Conservation (phyloP, 129 eudicot genomes). For the Tagetes erecta region DNA sequence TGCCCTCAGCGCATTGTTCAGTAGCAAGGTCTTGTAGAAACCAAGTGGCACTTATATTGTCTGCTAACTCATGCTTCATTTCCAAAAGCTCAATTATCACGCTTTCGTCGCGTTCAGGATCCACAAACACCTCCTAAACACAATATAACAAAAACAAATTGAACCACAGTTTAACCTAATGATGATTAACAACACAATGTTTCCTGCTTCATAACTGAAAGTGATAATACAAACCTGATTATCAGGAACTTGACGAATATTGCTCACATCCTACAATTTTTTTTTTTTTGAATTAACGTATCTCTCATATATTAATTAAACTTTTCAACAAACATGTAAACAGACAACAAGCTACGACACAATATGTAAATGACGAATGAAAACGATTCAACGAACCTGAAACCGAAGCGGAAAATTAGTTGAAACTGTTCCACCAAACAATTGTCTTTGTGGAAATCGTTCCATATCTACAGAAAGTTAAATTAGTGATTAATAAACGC, state of each 20-base stretch:
- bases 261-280: constrained; percentile 66
- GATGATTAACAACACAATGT: background rate
- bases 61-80: constrained; percentile 68
- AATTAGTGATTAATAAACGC: background rate
- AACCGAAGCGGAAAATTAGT: constrained; percentile 70
- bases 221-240: constrained; percentile 60
- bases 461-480: constrained; percentile 36
- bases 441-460: constrained; percentile 39
- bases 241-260: constrained; percentile 87
- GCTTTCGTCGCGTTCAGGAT: constrained; percentile 81
- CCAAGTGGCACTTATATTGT: constrained; percentile 86
- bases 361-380: too few species aligned
- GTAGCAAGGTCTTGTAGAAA: constrained; percentile 89
- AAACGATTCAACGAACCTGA: constrained; percentile 43
- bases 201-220: background rate
- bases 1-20: constrained; percentile 87
- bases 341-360: too few species aligned
- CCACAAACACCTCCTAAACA: constrained; percentile 85
- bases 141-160: background rate
- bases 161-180: too few species aligned
- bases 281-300: background rate
- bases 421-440: constrained; percentile 83
- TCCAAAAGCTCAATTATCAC: constrained; percentile 79
- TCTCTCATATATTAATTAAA: too few species aligned
- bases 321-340: too few species aligned